A percentile compares a stretch with the other conserved stretches of the same genome.
phyloP scores from a whole-genome alignment of 805 yeast species.

The Starmerella khaoyaiensis region DNA sequence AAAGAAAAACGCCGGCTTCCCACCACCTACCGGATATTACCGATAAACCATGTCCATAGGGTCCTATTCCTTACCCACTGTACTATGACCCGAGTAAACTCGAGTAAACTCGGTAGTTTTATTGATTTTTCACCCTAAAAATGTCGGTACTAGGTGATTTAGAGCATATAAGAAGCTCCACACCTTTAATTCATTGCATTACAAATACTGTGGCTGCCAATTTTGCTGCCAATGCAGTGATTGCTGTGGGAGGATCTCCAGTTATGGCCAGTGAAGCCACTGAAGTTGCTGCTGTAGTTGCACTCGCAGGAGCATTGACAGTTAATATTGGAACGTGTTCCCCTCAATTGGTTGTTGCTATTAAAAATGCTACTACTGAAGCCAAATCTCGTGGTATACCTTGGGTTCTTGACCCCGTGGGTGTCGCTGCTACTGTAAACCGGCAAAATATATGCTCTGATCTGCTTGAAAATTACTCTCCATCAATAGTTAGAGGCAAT shows the following conservation, averaged over 20 bases:
- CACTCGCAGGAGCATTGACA: constrained; percentile 43
- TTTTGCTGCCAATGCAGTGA: constrained; percentile 72
- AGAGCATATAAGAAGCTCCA: constrained; percentile 14
- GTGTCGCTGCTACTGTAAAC: constrained; percentile 64
- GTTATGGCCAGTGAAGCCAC: constrained; percentile 65
- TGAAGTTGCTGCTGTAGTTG: constrained; percentile 58
- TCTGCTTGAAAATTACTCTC: constrained; percentile 43
- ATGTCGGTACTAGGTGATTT: no score
- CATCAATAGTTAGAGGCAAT: constrained; percentile 67
- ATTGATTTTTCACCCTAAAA: no score
- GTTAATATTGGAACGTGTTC: constrained; percentile 58
- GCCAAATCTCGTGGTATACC: constrained; percentile 49
- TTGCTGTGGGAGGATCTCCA: constrained; percentile 78
- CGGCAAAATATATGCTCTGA: constrained; percentile 38
- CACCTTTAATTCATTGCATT: constrained; percentile 72
- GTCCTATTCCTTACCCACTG: no score
- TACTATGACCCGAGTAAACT: no score
- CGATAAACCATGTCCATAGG: no score
- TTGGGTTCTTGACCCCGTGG: constrained; percentile 84
- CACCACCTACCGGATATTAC: no score
- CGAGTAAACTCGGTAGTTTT: no score
- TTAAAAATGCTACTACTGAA: constrained; percentile 28
- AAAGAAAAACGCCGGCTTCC: no score
- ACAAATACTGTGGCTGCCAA: constrained; percentile 83
- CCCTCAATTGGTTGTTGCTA: constrained; percentile 13